phyloP scores from a whole-genome alignment of 2,329 filamentous ascomycete species.

The Ophiostoma piceae region DNA sequence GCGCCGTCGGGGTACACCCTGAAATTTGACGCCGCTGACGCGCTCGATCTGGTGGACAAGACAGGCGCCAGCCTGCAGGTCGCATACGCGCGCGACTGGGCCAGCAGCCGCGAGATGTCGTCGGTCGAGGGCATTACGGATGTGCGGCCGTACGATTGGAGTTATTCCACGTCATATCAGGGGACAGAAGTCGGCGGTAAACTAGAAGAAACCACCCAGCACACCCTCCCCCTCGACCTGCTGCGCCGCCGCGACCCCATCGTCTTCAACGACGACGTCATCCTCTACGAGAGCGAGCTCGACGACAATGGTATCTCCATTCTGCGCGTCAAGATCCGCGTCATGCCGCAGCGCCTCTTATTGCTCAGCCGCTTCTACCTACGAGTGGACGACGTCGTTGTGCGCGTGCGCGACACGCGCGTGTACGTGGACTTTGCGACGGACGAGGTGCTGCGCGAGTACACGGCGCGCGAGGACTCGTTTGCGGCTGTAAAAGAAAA shows the following conservation, averaged over 20 bases:
- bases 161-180: slow-evolving; percentile 82
- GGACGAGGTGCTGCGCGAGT: slow-evolving; percentile 78
- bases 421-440: slow-evolving; percentile 85
- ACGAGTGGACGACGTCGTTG: slow-evolving; percentile 82
- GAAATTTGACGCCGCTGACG: slow-evolving; percentile 78
- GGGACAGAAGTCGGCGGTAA: slow-evolving; percentile 49
- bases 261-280: slow-evolving; percentile 91
- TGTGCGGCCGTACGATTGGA: slow-evolving; percentile 97
- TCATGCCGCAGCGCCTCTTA: slow-evolving; percentile 85
- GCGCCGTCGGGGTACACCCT: slow-evolving; percentile 69
- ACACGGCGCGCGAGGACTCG: slow-evolving; percentile 76
- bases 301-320: slow-evolving; percentile 95
- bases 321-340: slow-evolving; percentile 82
- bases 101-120: slow-evolving; percentile 61
- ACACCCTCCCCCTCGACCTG: slow-evolving; percentile 71
- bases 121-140: slow-evolving; percentile 84
- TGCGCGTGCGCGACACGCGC: slow-evolving; percentile 82
- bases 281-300: slow-evolving; percentile 94
- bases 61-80: slow-evolving; percentile 83
- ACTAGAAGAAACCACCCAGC: neutral
- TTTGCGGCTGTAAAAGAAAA: slow-evolving; percentile 68
- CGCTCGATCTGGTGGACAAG: slow-evolving; percentile 88
- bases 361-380: slow-evolving; percentile 85
- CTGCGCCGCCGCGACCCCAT: slow-evolving; percentile 89
- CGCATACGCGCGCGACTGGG: slow-evolving; percentile 86